Evolutionary conservation across 768 basidiomycete genomes (phyloP).

Genomic region (Leccinellum luteum): DNA sequence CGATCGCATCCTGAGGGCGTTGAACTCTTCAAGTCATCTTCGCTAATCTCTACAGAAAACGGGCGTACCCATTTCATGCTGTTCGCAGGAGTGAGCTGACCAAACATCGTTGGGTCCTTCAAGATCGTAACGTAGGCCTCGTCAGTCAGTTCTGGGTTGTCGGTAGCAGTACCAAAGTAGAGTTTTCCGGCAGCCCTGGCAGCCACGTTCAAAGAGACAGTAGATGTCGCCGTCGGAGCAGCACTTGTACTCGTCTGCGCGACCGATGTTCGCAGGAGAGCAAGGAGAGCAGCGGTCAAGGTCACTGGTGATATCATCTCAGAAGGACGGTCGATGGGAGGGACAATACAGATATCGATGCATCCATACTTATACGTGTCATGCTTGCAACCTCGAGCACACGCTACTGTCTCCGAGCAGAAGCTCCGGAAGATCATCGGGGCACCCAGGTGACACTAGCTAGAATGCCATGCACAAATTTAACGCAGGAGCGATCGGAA

Average conservation of each 20-base stretch:
- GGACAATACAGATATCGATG: not conserved
- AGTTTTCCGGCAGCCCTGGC: conserved; percentile 41
- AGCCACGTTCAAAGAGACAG: conserved; percentile 30
- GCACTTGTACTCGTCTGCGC: conserved; percentile 1
- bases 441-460: not conserved
- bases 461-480: not conserved
- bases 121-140: conserved; percentile 10
- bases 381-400: not conserved
- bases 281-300: conserved; percentile 5
- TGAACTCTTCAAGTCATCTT: not conserved
- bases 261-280: not conserved
- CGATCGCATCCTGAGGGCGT: conserved; percentile 14
- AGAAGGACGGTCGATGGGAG: not conserved
- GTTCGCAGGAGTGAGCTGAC: conserved; percentile 19
- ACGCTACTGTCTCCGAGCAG: not conserved
- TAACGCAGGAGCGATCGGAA: not conserved
- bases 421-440: not conserved
- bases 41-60: not conserved
- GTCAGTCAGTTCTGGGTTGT: conserved; percentile 44
- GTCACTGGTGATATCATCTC: conserved; percentile 1
- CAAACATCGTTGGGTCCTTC: conserved; percentile 13
- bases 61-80: conserved; percentile 23
- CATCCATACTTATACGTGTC: conserved; percentile 1
- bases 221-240: not conserved
- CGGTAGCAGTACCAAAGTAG: conserved; percentile 50